phyloP scores from a whole-genome alignment of 768 basidiomycete species.

The Suillus luteus region DNA sequence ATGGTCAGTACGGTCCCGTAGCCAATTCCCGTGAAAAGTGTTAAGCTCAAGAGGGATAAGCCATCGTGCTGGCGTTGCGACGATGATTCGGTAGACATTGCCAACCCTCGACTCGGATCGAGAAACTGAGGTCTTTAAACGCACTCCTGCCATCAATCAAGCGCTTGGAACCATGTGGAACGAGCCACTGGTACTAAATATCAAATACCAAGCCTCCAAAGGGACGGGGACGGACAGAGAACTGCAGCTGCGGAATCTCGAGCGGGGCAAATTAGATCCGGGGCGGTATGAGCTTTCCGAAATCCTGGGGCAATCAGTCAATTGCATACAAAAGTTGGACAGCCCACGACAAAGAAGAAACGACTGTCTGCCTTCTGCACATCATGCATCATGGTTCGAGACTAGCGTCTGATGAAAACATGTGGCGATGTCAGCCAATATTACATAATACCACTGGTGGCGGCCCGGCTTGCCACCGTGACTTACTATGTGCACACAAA shows the following conservation, averaged over 20 bases:
- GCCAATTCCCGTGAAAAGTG: background rate
- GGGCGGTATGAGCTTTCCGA: background rate
- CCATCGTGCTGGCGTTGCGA: conserved; percentile 2
- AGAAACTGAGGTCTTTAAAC: background rate
- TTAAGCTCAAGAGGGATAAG: conserved; percentile 4
- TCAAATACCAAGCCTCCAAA: background rate
- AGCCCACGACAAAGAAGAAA: background rate
- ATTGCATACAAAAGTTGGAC: background rate
- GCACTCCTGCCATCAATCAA: background rate
- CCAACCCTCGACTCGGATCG: background rate
- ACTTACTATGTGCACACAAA: no score
- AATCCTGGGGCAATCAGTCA: background rate
- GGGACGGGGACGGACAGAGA: background rate
- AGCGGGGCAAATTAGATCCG: background rate
- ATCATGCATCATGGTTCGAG: background rate
- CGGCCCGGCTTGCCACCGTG: no score
- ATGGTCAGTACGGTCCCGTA: conserved; percentile 7
- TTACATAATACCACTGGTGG: background rate
- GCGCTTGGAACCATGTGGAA: background rate
- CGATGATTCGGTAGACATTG: background rate
- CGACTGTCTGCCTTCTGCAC: background rate
- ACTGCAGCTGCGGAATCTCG: background rate
- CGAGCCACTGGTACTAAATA: background rate
- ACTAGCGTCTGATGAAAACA: background rate
- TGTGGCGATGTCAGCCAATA: no score